Conservation (phyloP, 2,329 filamentous ascomycete species). For the Phialophora macrospora region DNA sequence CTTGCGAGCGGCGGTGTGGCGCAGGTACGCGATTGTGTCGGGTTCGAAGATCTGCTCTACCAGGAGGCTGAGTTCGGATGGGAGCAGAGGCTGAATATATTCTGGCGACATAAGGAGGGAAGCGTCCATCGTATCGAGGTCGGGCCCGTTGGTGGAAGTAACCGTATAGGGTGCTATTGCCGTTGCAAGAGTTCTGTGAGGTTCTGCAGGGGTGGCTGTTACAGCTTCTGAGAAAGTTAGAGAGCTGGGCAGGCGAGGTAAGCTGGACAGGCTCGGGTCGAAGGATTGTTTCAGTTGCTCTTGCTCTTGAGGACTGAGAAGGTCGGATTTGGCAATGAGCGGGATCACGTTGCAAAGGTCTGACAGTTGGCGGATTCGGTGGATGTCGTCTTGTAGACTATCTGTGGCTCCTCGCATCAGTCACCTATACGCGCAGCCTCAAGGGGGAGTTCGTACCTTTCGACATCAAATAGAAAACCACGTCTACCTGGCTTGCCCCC, state of each 20-base stretch:
- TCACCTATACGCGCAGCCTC: too few relatives aligned
- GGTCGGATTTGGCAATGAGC: constrained; percentile 77
- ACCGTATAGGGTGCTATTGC: constrained; percentile 67
- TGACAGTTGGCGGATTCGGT: constrained; percentile 72
- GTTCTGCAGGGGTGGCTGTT: not conserved
- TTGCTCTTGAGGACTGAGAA: constrained; percentile 64
- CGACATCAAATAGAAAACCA: constrained; percentile 79
- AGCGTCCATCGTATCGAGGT: constrained; percentile 86
- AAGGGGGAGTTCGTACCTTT: constrained; percentile 60
- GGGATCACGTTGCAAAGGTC: constrained; percentile 83
- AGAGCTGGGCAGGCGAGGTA: constrained; percentile 33
- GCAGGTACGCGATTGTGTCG: constrained; percentile 78
- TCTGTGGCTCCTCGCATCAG: constrained; percentile 47
- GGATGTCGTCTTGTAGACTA: constrained; percentile 67
- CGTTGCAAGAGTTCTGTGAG: not conserved
- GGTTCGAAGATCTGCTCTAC: constrained; percentile 77
- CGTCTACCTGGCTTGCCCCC: constrained; percentile 82
- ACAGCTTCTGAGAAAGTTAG: constrained; percentile 1
- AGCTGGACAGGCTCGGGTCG: constrained; percentile 18
- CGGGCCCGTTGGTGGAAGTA: constrained; percentile 72
- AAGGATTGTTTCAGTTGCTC: constrained; percentile 65
- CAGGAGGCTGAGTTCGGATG: constrained; percentile 73
- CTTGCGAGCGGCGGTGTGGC: constrained; percentile 82
- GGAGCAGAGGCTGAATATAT: constrained; percentile 78
- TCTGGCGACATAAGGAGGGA: constrained; percentile 91